phyloP scores from a whole-genome alignment of 257 asterid genomes.

The Mentha longifolia region DNA sequence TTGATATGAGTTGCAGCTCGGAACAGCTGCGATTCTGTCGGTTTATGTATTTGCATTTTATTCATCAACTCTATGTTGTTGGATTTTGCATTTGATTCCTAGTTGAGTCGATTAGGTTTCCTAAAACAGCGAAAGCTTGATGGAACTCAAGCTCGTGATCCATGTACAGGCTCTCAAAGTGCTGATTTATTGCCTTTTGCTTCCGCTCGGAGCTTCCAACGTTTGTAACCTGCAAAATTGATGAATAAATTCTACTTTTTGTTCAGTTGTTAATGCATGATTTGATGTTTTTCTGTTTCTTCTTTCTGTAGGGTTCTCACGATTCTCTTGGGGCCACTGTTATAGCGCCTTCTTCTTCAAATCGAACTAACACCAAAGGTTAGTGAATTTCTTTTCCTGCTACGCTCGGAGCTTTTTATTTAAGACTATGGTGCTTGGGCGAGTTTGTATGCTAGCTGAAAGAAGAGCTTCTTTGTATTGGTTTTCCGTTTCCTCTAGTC shows the following conservation, averaged over 20 bases:
- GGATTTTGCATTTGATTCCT: slow-evolving; percentile 20
- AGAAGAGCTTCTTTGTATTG: no score
- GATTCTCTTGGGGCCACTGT: slow-evolving; percentile 37
- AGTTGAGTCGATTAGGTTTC: slow-evolving; percentile 31
- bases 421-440: neutral
- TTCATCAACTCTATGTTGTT: no score
- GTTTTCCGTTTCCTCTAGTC: no score
- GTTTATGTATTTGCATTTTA: no score
- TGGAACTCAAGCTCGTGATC: slow-evolving; percentile 36
- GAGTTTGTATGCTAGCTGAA: neutral
- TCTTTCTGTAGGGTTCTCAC: slow-evolving; percentile 36
- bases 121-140: slow-evolving; percentile 19
- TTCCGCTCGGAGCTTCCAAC: slow-evolving; percentile 43
- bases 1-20: slow-evolving; percentile 29
- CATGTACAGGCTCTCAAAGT: slow-evolving; percentile 29
- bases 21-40: slow-evolving; percentile 20
- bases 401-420: no score
- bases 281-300: neutral
- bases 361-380: slow-evolving; percentile 50
- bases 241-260: neutral
- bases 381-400: slow-evolving; percentile 24
- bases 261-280: neutral
- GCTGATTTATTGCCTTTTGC: slow-evolving; percentile 43
- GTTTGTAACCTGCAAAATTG: neutral
- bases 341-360: slow-evolving; percentile 37